Evolutionary conservation across 2,329 filamentous ascomycete genomes (phyloP), one percentile per base, ranked within the genome.

Genomic region (Plenodomus tracheiphilus): DNA sequence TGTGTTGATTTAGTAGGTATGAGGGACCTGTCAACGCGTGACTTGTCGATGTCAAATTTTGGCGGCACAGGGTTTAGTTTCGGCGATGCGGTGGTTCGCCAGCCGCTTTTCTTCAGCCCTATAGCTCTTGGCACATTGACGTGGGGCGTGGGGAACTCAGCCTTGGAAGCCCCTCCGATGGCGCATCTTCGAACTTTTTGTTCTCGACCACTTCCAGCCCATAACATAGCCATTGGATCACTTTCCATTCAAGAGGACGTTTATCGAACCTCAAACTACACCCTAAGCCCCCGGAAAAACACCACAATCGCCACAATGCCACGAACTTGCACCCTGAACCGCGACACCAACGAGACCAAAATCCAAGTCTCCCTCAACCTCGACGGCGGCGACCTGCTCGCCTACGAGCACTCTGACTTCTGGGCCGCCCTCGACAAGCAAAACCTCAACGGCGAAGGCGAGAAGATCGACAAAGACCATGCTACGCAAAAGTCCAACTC

Each of bases 311-410:
- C 54, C 49, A 66, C 50, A 21, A 70, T 68, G 63, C 61, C 73
- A 47, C 88, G 93, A 69, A 90, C 87, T 73, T 86, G 90, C 42
- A 84, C 86, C 46, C 78, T 97, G 63, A 85, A 88, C 58, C 91
- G 94, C 72, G 87, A 93, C 75, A 99, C 94, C 68, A 97, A 97
- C 78, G 94, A 99, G 79, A 99, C 94, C 71, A 96, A 95, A 73
- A 96, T 99, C 74, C 86, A 94, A 71, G 81, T 97, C 56, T 89
- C 90, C 34, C 81, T 99, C 63, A 96, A 94, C 76, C 83, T 99
- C 53, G 94, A 99, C 75, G 94, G 94, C 70, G 94, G 93, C 66
- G 80, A 79, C 36, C 74, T 85, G 28, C 61, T 73, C 20, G 66
- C 78, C 54, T 88, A 90, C 70, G 54, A 64, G 32, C 55, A 59